Evolutionary conservation across 2,329 filamentous ascomycete genomes (phyloP).

Genomic region (Neonectria magnoliae): DNA sequence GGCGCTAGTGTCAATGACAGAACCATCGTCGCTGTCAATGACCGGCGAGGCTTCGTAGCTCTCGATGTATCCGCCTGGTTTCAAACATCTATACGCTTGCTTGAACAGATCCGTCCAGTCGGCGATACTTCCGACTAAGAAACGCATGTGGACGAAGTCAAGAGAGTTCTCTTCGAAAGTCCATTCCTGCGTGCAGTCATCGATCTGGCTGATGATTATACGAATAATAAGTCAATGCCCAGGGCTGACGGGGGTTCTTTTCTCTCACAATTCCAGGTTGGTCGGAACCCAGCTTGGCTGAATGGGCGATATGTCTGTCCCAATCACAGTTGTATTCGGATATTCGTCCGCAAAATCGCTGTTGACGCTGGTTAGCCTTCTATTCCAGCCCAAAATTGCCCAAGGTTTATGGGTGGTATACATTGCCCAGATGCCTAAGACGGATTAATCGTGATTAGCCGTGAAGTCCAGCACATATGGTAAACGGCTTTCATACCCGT

Average conservation of each 20-base stretch:
- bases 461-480: neutral
- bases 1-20: slow-evolving; percentile 36
- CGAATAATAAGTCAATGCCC: neutral
- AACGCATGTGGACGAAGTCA: slow-evolving; percentile 68
- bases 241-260: neutral
- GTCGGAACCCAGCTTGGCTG: slow-evolving; percentile 61
- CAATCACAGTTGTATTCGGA: slow-evolving; percentile 55
- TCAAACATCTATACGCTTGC: slow-evolving; percentile 61
- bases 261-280: slow-evolving; percentile 52
- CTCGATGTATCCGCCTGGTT: slow-evolving; percentile 60
- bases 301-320: slow-evolving; percentile 65
- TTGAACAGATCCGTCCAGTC: slow-evolving; percentile 65
- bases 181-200: slow-evolving; percentile 45
- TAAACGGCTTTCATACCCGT: neutral
- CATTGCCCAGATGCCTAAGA: slow-evolving; percentile 54
- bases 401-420: neutral
- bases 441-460: neutral
- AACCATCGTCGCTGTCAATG: slow-evolving; percentile 40
- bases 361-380: neutral
- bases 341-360: slow-evolving; percentile 60
- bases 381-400: slow-evolving; percentile 43
- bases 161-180: slow-evolving; percentile 49
- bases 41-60: slow-evolving; percentile 38
- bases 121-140: slow-evolving; percentile 63
- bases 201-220: slow-evolving; percentile 5